phyloP scores from a whole-genome alignment of 176 grass and related monocot species.

The Urochloa ruziziensis region DNA sequence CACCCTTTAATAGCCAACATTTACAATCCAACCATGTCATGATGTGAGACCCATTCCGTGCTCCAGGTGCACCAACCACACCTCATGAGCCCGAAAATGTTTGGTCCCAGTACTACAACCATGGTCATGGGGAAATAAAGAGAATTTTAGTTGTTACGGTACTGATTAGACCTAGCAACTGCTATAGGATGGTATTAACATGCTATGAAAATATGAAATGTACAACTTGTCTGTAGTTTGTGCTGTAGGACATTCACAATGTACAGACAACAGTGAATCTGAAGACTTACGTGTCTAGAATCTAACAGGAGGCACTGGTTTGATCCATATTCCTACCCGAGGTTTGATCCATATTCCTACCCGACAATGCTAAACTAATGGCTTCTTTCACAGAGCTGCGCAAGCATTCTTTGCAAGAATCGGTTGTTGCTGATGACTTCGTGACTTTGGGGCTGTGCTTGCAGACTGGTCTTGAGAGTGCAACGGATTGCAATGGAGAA shows the following conservation, averaged over 20 bases:
- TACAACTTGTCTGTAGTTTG: slow-evolving; percentile 6
- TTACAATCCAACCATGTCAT: neutral
- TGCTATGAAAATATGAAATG: neutral
- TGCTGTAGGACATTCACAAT: neutral
- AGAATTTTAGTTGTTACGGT: slow-evolving; percentile 14
- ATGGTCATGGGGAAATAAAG: neutral
- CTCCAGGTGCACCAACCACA: slow-evolving; percentile 28
- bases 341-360: slow-evolving; percentile 19
- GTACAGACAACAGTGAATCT: neutral
- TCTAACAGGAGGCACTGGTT: slow-evolving; percentile 14
- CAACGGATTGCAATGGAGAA: slow-evolving; percentile 25
- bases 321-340: slow-evolving; percentile 21
- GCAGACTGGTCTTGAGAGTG: slow-evolving; percentile 44
- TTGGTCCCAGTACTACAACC: slow-evolving; percentile 12
- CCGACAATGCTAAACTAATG: slow-evolving; percentile 31
- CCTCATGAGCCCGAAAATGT: neutral
- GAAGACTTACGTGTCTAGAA: neutral
- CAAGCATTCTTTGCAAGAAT: slow-evolving; percentile 70
- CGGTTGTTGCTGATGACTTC: slow-evolving; percentile 4
- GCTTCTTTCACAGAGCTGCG: slow-evolving; percentile 49
- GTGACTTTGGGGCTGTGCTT: slow-evolving; percentile 32
- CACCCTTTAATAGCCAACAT: neutral
- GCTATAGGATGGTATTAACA: neutral
- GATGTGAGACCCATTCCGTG: slow-evolving; percentile 19
- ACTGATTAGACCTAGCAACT: slow-evolving; percentile 27